Evolutionary conservation across 768 basidiomycete species (phyloP).

Genomic region (Jaapia argillacea): DNA sequence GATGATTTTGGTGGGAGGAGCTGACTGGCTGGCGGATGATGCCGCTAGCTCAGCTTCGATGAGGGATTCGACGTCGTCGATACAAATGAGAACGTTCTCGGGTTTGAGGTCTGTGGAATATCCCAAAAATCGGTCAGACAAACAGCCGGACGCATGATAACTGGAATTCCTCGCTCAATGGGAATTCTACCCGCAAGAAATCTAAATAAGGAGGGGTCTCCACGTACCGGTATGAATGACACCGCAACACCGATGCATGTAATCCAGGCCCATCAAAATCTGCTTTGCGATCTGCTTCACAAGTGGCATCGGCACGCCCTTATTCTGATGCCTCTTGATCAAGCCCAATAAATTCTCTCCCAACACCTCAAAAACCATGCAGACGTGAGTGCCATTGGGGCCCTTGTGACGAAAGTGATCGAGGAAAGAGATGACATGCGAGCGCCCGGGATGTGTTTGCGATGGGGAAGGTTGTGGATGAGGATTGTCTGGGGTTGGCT

Average conservation of each 20-base stretch:
- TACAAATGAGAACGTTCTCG: constrained; percentile 94
- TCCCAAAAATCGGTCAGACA: constrained; percentile 9
- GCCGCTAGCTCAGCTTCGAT: constrained; percentile 72
- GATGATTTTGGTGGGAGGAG: constrained; percentile 54
- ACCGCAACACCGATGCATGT: constrained; percentile 95
- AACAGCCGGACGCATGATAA: too few species aligned
- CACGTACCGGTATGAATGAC: constrained; percentile 85
- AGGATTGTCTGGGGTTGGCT: constrained; percentile 37
- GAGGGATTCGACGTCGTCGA: constrained; percentile 93
- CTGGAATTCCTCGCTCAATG: too few species aligned
- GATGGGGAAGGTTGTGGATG: constrained; percentile 44
- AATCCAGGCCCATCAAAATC: constrained; percentile 89
- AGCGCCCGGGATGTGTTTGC: constrained; percentile 75
- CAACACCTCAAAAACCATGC: constrained; percentile 99
- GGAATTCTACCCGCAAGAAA: too few species aligned
- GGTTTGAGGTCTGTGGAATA: constrained; percentile 77
- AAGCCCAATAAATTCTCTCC: constrained; percentile 94
- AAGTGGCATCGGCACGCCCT: constrained; percentile 88
- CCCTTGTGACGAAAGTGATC: constrained; percentile 97
- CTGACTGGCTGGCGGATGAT: constrained; percentile 34
- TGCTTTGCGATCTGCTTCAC: constrained; percentile 97
- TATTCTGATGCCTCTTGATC: constrained; percentile 97
- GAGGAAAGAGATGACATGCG: constrained; percentile 94
- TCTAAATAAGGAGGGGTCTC: too few species aligned
- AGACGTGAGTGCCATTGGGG: constrained; percentile 94